Evolutionary conservation across 768 basidiomycete genomes (phyloP), one percentile per base, ranked within the genome.

Genomic region (Hygrocybe punicea): DNA sequence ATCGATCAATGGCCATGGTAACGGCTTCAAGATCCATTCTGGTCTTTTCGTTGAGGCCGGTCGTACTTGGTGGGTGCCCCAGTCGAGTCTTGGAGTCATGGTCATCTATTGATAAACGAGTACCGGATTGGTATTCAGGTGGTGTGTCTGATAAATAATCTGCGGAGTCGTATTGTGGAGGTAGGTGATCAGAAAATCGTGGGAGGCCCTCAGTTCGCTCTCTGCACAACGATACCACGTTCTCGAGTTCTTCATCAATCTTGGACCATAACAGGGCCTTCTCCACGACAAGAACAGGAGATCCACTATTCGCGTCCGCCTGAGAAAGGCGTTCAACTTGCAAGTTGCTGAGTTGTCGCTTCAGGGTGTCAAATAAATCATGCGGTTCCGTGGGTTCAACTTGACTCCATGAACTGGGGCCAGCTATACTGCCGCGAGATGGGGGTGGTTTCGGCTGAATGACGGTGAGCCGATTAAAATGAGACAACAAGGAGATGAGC

Each of bases 1-100:
- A 74, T 36, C 93, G 78, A 68, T 96, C 94, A 63, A 99, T 95
- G 29, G 97, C 94, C 68, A 82, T 81, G 0, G 91, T 84, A 45
- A 98, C 85, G 10, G 81, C 79, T 62, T 97, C 93, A 17, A 98
- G 77, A 68, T 98, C 96, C 65, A 89, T 71, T 51, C 84, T 74
- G 84, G 87, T 89, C 76, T 95, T 95, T 70, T 93, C 92, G 69
- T 81, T 84, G 48, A 67, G 59, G 17, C 68, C 33, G 35, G 70
- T 46, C 4, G 57, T 56, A 17, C 69, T 68, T 6, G 67, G 67
- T 19, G 71, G 70, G 51, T 60, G 65, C 24, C 57, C 47, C 44
- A 65, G 63, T 24, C 57, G 61, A 35, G 57, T 56, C 51, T 72
- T 72, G 16, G 66, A 58, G 58, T 77, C 76, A 8, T 59, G 48